A percentile compares a stretch with the other conserved stretches of the same genome.
Conservation (phyloP, 225 moss, liverwort and hornwort species). For the Bryum argenteum region DNA sequence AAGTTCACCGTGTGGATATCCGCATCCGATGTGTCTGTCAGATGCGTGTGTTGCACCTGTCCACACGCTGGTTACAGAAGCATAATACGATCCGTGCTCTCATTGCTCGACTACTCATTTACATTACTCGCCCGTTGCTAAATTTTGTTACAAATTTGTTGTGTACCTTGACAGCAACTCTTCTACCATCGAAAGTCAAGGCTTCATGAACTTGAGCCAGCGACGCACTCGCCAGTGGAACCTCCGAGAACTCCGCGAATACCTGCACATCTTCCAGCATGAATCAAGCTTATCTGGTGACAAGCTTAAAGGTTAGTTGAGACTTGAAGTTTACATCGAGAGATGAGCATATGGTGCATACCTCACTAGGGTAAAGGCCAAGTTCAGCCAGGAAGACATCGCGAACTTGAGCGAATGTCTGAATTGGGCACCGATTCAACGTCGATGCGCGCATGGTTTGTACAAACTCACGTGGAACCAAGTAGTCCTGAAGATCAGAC, state of each 20-base stretch:
- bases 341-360: constrained; percentile 22
- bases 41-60: constrained; percentile 80
- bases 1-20: constrained; percentile 70
- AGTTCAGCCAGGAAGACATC: constrained; percentile 72
- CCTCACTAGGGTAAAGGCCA: constrained; percentile 65
- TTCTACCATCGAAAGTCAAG: constrained; percentile 54
- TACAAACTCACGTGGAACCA: constrained; percentile 72
- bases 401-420: constrained; percentile 67
- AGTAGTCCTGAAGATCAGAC: constrained; percentile 54
- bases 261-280: constrained; percentile 30
- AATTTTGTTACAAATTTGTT: not conserved
- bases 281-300: not conserved
- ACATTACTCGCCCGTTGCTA: too few relatives aligned
- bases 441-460: constrained; percentile 65
- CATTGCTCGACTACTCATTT: not conserved
- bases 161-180: constrained; percentile 78
- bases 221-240: constrained; percentile 84
- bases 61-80: constrained; percentile 36
- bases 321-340: not conserved
- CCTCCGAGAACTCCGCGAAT: constrained; percentile 69
- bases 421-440: constrained; percentile 73
- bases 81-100: constrained; percentile 22
- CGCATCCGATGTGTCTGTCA: constrained; percentile 74
- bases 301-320: not conserved
- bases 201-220: constrained; percentile 82